phyloP scores from a whole-genome alignment of 805 yeast species.

The Metschnikowia kofuensis region DNA sequence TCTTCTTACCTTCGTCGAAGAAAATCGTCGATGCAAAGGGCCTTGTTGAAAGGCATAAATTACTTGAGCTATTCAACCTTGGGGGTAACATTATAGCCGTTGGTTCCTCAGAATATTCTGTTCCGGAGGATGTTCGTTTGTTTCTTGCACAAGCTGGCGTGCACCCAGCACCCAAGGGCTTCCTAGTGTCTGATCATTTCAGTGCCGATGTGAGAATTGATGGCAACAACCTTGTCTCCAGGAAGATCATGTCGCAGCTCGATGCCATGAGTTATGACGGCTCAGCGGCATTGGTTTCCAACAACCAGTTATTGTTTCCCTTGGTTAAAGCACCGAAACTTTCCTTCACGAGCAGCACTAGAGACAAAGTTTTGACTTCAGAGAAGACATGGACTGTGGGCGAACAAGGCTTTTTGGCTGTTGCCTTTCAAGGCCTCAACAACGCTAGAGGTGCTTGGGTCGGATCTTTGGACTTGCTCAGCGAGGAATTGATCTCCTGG shows the following conservation, averaged over 20 bases:
- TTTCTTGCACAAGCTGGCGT: constrained; percentile 81
- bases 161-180: constrained; percentile 74
- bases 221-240: constrained; percentile 26
- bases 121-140: constrained; percentile 48
- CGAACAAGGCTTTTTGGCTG: constrained; percentile 70
- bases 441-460: constrained; percentile 81
- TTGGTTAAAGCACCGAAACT: constrained; percentile 63
- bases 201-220: constrained; percentile 32
- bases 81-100: constrained; percentile 78
- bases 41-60: constrained; percentile 34
- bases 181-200: constrained; percentile 65
- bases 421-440: constrained; percentile 72
- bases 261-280: constrained; percentile 37
- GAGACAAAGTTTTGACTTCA: constrained; percentile 41
- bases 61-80: constrained; percentile 57
- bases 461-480: constrained; percentile 62
- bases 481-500: constrained; percentile 50
- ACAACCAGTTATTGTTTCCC: constrained; percentile 69
- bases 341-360: constrained; percentile 50
- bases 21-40: constrained; percentile 30
- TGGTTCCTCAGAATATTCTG: constrained; percentile 40
- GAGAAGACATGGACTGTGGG: constrained; percentile 75
- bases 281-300: constrained; percentile 66
- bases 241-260: constrained; percentile 18
- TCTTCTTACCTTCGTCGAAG: constrained; percentile 36